Evolutionary conservation across 768 basidiomycete species (phyloP), one percentile per base, ranked within the genome.

Genomic region (Dioszegia aurantiaca): DNA sequence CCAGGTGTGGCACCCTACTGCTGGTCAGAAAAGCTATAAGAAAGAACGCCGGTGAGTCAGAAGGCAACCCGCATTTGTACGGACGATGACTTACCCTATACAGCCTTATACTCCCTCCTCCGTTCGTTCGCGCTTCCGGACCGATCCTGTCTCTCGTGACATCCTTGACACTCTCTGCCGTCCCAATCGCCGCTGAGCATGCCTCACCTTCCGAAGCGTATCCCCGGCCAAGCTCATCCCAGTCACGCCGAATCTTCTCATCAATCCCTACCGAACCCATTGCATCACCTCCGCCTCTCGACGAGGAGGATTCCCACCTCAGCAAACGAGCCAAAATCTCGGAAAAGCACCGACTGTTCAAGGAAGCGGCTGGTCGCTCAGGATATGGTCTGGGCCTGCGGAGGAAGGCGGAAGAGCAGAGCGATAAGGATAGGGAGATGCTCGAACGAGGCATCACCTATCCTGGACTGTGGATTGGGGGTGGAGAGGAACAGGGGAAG

Each of bases 11-110:
- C 91, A 94, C 70, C 90, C 91, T 24, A 89, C 89, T 30, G 90
- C 92, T 49, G 92, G 90, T 1, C 92, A 95, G 79, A 95, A 95
- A 79, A 92, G 90, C 11, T 95, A 95, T 73, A 90, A 90, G 51
- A 90, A 87, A 76, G 92, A 95, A 80, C 92, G 93, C 77, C 87
- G 92, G 57, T 69, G 24, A 33, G 64, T 55, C 30, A 23, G 11
- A 12, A 4, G 16, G 16, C 41, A 14, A 47, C 10, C 12, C n/a
- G 36, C 12, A 44, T 14, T 40, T 14, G 24, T 14, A 49, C 26
- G 40, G 4, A 1, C 21, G 39, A 56, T 64, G 28, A 62, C 19
- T 6, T n/a, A 33, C n/a, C n/a, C n/a, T n/a, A n/a, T 23, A 1
- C 56, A 70, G 68, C 37, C 91, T 93, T 73, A 83, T 97, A 36